Conservation (phyloP, 1,284 basidiomycete genomes). For the Xerocomus tenax region DNA sequence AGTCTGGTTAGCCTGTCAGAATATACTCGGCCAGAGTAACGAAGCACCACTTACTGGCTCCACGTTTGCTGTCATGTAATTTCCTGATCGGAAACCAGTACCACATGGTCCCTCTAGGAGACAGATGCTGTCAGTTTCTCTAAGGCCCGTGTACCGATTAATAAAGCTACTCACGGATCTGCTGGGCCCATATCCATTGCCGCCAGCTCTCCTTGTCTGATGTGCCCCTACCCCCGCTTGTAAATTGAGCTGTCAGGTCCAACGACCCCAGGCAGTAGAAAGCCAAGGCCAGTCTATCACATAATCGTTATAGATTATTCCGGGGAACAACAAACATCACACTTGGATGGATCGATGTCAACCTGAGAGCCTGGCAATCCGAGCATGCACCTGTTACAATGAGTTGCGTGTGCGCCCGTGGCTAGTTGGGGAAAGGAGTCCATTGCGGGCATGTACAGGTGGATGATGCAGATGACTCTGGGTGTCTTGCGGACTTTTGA, state of each 20-base stretch:
- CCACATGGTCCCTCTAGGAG: slow-evolving; percentile 42
- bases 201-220: slow-evolving; percentile 57
- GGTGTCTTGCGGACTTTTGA: not conserved
- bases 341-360: slow-evolving; percentile 54
- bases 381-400: slow-evolving; percentile 49
- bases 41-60: slow-evolving; percentile 6
- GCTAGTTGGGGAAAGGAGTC: slow-evolving; percentile 28
- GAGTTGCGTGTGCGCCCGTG: slow-evolving; percentile 41
- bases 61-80: slow-evolving; percentile 46
- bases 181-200: slow-evolving; percentile 84
- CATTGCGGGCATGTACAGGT: slow-evolving; percentile 5
- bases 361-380: slow-evolving; percentile 48
- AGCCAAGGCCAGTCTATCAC: slow-evolving; percentile 62
- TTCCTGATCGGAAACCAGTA: slow-evolving; percentile 71
- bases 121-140: not conserved
- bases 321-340: slow-evolving; percentile 14
- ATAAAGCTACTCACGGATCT: slow-evolving; percentile 43
- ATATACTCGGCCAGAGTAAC: slow-evolving; percentile 4
- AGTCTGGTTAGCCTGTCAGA: slow-evolving; percentile 18
- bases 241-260: slow-evolving; percentile 58
- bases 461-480: not conserved
- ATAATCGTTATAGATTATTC: slow-evolving; percentile 11
- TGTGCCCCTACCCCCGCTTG: slow-evolving; percentile 37
- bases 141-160: not conserved
- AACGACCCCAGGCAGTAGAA: slow-evolving; percentile 79